A percentile compares a stretch with the other conserved stretches of the same genome.
These are phyloP conservation scores for Trichoderma reesei DNA, from an alignment of 495 filamentous ascomycete genomes.

Conservation along the genomic window DNA sequence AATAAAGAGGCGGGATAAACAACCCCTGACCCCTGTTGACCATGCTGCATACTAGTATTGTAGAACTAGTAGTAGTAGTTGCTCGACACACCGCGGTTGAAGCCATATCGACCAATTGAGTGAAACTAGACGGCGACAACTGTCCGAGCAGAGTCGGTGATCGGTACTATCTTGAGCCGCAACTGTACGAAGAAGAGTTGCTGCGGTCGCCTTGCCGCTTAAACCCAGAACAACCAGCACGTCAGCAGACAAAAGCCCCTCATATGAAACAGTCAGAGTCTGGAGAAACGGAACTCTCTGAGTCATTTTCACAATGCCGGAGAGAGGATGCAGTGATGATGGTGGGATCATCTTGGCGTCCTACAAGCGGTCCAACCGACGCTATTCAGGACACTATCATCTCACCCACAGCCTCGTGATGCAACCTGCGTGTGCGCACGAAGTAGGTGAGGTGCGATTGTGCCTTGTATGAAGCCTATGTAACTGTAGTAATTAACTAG, in stretches of 20 bases:
- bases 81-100: too few species aligned
- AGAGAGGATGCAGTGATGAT: neutral
- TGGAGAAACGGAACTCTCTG: neutral
- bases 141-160: neutral
- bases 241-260: too few species aligned
- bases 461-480: neutral
- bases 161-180: too few species aligned
- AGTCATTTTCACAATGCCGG: neutral
- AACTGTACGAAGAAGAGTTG: too few species aligned
- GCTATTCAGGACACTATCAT: neutral
- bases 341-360: neutral
- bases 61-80: too few species aligned
- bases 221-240: too few species aligned
- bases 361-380: neutral
- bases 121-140: too few species aligned
- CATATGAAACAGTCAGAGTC: neutral
- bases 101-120: too few species aligned
- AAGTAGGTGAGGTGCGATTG: neutral
- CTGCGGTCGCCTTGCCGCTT: too few species aligned
- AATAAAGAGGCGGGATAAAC: neutral
- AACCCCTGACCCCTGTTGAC: neutral
- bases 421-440: neutral
- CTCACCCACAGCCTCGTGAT: neutral
- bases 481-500: too few species aligned
- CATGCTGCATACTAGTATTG: too few species aligned